Evolutionary conservation across 495 filamentous ascomycete genomes (phyloP).

Genomic region (Xylaria grammica): DNA sequence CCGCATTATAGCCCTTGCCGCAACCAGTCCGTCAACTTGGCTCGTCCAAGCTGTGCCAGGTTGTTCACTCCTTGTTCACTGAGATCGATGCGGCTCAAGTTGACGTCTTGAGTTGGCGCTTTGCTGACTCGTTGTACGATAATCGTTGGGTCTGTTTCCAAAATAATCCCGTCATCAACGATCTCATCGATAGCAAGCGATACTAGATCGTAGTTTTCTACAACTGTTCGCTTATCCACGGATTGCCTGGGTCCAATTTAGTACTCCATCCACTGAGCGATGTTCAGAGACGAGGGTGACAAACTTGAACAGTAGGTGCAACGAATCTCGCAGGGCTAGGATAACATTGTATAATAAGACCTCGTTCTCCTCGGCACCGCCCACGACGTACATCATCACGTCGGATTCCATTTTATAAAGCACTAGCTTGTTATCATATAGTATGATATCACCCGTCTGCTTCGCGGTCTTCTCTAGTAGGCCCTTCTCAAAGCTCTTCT

Average conservation of each 20-base stretch:
- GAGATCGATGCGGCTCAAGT: slow-evolving; percentile 90
- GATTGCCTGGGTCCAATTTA: slow-evolving; percentile 65
- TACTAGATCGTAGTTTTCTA: slow-evolving; percentile 96
- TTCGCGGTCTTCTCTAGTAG: slow-evolving; percentile 96
- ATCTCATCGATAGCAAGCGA: slow-evolving; percentile 94
- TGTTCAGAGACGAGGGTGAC: slow-evolving; percentile 30
- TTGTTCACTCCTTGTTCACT: slow-evolving; percentile 96
- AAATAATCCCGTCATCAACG: slow-evolving; percentile 93
- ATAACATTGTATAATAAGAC: slow-evolving; percentile 94
- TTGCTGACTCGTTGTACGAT: slow-evolving; percentile 89
- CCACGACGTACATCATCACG: slow-evolving; percentile 96
- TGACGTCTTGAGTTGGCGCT: slow-evolving; percentile 89
- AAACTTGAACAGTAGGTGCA: slow-evolving; percentile 92
- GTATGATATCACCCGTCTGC: slow-evolving; percentile 90
- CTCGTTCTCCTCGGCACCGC: slow-evolving; percentile 92
- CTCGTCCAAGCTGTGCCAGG: slow-evolving; percentile 92
- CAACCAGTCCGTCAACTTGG: slow-evolving; percentile 87
- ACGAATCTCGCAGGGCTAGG: slow-evolving; percentile 81
- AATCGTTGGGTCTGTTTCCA: slow-evolving; percentile 94
- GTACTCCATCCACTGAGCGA: not conserved
- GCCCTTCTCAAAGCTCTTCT: slow-evolving; percentile 95
- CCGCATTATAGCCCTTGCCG: slow-evolving; percentile 69
- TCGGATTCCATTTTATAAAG: slow-evolving; percentile 98
- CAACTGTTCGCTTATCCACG: slow-evolving; percentile 94
- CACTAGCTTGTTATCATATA: slow-evolving; percentile 93